phyloP scores from a whole-genome alignment of 2,329 filamentous ascomycete species.

The Helminthosporium solani region DNA sequence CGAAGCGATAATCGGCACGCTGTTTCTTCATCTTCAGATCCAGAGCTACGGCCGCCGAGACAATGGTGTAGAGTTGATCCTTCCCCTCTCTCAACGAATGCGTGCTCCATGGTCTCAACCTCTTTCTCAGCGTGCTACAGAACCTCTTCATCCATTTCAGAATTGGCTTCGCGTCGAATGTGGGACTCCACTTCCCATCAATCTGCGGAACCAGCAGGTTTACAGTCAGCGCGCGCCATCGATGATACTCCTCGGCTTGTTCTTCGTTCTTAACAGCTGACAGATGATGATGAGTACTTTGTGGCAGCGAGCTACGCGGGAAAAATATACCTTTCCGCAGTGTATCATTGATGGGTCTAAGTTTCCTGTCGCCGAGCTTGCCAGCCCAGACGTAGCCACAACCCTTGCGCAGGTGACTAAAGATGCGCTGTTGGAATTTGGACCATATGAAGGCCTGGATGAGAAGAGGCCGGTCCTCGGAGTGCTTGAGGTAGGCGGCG shows the following conservation, averaged over 20 bases:
- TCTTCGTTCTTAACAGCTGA: slow-evolving; percentile 41
- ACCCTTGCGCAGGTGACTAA: slow-evolving; percentile 38
- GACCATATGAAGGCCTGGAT: slow-evolving; percentile 42
- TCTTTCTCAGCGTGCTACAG: slow-evolving; percentile 30
- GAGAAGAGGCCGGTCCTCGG: slow-evolving; percentile 34
- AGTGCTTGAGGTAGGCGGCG: slow-evolving; percentile 33
- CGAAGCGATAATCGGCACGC: slow-evolving; percentile 40
- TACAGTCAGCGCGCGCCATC: slow-evolving; percentile 38
- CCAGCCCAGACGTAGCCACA: slow-evolving; percentile 42
- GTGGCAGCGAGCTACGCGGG: slow-evolving; percentile 1
- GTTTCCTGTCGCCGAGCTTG: slow-evolving; percentile 39
- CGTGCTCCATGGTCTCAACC: slow-evolving; percentile 36
- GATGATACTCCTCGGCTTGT: slow-evolving; percentile 40
- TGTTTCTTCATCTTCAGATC: slow-evolving; percentile 43
- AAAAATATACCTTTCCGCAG: slow-evolving; percentile 34
- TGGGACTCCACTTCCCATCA: slow-evolving; percentile 40
- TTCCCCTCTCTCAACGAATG: slow-evolving; percentile 31
- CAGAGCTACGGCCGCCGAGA: slow-evolving; percentile 39
- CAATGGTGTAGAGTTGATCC: slow-evolving; percentile 35
- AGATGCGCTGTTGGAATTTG: slow-evolving; percentile 39
- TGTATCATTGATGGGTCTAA: slow-evolving; percentile 40
- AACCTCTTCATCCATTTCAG: slow-evolving; percentile 37
- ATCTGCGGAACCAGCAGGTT: slow-evolving; percentile 41
- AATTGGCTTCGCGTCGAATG: slow-evolving; percentile 37
- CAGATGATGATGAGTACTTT: slow-evolving; percentile 10